Conservation (phyloP, 2,329 filamentous ascomycete genomes). For the Penicillium crustosum region DNA sequence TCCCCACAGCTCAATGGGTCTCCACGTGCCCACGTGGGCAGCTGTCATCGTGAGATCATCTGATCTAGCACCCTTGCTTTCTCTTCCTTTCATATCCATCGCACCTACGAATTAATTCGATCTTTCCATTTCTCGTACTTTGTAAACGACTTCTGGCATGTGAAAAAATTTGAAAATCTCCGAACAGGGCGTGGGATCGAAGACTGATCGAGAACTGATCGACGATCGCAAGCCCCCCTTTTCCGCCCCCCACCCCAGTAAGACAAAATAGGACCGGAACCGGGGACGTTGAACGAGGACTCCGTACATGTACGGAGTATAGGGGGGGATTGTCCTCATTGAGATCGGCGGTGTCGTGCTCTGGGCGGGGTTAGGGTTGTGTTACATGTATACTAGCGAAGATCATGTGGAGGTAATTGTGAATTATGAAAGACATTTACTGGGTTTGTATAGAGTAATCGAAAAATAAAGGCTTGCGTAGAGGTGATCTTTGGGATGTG, state of each 20-base stretch:
- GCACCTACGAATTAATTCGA: not conserved
- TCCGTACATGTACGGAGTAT: not conserved
- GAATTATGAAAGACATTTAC: not conserved
- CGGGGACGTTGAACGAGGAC: not conserved
- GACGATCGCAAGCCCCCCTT: not conserved
- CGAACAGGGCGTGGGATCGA: not conserved
- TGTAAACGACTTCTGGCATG: not conserved
- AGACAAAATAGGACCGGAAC: not conserved
- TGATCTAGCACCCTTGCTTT: not conserved
- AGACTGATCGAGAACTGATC: not conserved
- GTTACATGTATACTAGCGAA: not conserved
- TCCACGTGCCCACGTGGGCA: not conserved
- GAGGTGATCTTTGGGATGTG: not conserved
- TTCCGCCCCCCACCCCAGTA: not conserved
- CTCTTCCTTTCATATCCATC: too few relatives aligned
- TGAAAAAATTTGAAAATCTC: not conserved
- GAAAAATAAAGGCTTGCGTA: not conserved
- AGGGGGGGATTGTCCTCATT: not conserved
- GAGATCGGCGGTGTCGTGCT: conserved; percentile 4
- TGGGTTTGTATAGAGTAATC: not conserved
- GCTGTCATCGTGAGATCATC: not conserved
- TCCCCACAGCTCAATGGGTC: not conserved
- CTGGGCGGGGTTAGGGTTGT: not conserved
- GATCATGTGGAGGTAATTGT: not conserved
- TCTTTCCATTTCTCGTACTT: not conserved